These are phyloP conservation scores for Phylloporus arenicola DNA, from an alignment of 768 basidiomycete species.

Conservation along the genomic window DNA sequence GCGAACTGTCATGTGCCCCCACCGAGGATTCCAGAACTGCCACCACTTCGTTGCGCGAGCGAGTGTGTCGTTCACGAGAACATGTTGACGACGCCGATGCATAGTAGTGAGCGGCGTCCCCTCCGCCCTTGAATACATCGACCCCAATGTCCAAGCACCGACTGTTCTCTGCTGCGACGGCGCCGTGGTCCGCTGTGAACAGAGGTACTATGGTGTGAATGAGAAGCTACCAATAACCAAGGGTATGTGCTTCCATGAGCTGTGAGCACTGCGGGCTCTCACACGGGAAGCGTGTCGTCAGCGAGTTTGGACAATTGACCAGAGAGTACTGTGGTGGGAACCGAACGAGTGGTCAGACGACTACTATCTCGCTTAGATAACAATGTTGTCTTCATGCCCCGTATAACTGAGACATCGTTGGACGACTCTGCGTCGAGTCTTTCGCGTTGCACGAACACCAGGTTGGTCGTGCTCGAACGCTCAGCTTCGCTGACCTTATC, in stretches of 20 bases:
- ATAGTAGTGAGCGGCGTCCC: conserved; percentile 80
- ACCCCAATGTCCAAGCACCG: conserved; percentile 85
- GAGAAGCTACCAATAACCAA: conserved; percentile 7
- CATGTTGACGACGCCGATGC: conserved; percentile 81
- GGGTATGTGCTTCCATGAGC: too few species aligned
- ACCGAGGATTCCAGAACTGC: conserved; percentile 78
- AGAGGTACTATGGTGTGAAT: conserved; percentile 12
- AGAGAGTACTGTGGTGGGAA: neutral
- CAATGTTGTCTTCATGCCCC: neutral
- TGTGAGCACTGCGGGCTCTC: too few species aligned
- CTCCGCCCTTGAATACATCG: conserved; percentile 68
- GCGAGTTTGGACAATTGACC: too few species aligned
- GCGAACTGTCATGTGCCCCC: conserved; percentile 85
- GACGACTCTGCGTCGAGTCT: conserved; percentile 13
- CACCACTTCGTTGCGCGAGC: conserved; percentile 1
- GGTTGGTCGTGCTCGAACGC: conserved; percentile 2
- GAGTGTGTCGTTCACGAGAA: conserved; percentile 53
- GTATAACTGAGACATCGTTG: neutral
- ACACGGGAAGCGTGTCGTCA: too few species aligned
- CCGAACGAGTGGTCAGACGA: neutral
- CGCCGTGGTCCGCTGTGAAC: conserved; percentile 62
- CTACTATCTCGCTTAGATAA: conserved; percentile 15
- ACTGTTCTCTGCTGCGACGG: conserved; percentile 85
- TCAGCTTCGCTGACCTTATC: neutral
- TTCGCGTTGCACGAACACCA: conserved; percentile 7